Conservation (phyloP, 345 rosid genomes). For the Physaria fendleri region DNA sequence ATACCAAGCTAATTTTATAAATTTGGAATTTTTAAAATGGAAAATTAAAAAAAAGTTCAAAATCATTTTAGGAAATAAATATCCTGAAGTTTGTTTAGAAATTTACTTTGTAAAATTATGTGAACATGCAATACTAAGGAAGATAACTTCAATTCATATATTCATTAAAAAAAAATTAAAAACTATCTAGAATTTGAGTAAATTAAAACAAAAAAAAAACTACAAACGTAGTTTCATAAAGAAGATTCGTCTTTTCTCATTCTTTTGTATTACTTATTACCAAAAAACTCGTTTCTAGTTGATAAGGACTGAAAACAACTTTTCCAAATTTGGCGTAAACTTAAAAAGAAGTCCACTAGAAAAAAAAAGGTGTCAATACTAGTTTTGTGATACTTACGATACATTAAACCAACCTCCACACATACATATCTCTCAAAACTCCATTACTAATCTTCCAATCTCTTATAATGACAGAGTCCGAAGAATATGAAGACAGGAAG, state of each 20-base stretch:
- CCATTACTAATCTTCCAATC: not conserved
- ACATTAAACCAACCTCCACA: not conserved
- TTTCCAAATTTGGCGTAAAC: slow-evolving; percentile 1
- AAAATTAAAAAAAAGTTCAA: too few species aligned
- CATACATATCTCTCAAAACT: slow-evolving; percentile 7
- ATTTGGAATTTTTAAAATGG: too few species aligned
- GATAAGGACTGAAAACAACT: not conserved
- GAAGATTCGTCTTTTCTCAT: slow-evolving; percentile 3
- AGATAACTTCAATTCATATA: too few species aligned
- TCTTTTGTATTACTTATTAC: slow-evolving; percentile 1
- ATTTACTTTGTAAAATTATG: too few species aligned
- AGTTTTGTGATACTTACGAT: slow-evolving; percentile 4
- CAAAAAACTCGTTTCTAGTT: not conserved
- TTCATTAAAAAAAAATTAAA: too few species aligned
- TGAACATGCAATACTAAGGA: too few species aligned
- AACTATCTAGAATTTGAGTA: too few species aligned
- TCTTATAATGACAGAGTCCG: slow-evolving; percentile 30
- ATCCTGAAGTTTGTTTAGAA: too few species aligned
- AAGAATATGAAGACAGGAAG: slow-evolving; percentile 8
- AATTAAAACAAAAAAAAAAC: too few species aligned
- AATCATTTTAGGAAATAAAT: too few species aligned
- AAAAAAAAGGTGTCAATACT: not conserved
- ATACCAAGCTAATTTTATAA: too few species aligned
- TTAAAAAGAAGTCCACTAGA: not conserved
- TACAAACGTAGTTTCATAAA: not conserved